phyloP scores from a whole-genome alignment of 73 alveolate genomes.

The Stentor coeruleus region DNA sequence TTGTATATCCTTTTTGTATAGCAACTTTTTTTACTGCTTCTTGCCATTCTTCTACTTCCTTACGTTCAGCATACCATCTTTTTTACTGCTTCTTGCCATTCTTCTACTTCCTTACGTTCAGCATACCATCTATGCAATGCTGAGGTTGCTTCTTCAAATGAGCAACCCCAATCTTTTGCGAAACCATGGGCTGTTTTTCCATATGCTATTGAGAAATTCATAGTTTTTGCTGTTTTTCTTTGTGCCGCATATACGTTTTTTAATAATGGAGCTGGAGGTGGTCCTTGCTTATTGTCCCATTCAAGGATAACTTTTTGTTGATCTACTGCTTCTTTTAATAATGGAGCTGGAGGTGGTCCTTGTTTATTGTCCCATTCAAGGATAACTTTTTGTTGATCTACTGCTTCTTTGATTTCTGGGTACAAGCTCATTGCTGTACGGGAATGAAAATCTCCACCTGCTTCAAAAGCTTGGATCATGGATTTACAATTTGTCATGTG shows the following conservation, averaged over 20 bases:
- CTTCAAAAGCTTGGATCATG: constrained; percentile 85
- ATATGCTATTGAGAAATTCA: constrained; percentile 93
- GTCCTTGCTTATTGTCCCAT: constrained; percentile 83
- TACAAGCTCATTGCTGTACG: constrained; percentile 78
- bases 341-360: constrained; percentile 87
- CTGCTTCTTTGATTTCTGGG: constrained; percentile 71
- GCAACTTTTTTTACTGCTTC: constrained; percentile 52
- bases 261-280: constrained; percentile 80
- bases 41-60: constrained; percentile 84
- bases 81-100: constrained; percentile 64
- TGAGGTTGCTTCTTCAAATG: constrained; percentile 71
- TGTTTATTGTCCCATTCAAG: constrained; percentile 82
- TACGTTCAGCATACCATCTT: constrained; percentile 88
- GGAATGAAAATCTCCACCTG: constrained; percentile 79
- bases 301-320: constrained; percentile 75
- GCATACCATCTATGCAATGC: constrained; percentile 83
- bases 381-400: constrained; percentile 71
- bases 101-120: constrained; percentile 81
- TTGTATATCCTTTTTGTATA: constrained; percentile 46
- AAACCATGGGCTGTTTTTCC: constrained; percentile 91
- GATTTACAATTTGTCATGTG: constrained; percentile 87
- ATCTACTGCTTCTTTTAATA: constrained; percentile 67
- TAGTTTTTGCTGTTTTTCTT: constrained; percentile 87
- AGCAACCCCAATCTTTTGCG: constrained; percentile 84
- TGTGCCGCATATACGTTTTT: constrained; percentile 71